Base-by-base conservation (phyloP, 2,329 filamentous ascomycete genomes). In the Calcarisporium arbuscula region DNA sequence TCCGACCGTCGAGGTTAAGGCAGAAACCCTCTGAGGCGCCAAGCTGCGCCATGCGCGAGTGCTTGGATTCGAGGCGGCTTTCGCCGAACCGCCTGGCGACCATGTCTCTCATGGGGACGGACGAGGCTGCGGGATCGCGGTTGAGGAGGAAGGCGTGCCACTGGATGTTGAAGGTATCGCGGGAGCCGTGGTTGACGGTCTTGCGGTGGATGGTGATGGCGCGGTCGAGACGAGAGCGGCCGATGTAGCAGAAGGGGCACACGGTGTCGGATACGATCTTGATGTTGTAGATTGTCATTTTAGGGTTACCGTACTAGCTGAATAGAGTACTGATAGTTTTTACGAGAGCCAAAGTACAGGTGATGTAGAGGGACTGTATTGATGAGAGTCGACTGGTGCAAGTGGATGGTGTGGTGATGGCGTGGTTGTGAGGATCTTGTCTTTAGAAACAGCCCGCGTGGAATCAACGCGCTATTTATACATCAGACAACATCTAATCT, bases 101-200 rank as follows among this genome's bases (percentile, higher is more conserved):
- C 52, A 72, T 72, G 42, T 57, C 67, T 3, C 42, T 47, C 27
- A 71, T 55, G 14, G 71, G 66, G 5, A 72, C 49, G 6, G 69
- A 64, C 25, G 49, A 45, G 1, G 42, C 32, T 11, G 28, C 21
- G n/a, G 28, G 34, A 1, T 74, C 66, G 0, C 85, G 82, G 51
- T 89, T 80, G 34, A 94, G 74, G 56, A 90, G 89, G 64, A 85
- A 94, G 2, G 87, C 82, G 41, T 74, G 70, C 84, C 85, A 94
- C 41, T 70, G 72, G 11, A 84, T 76, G 30, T 68, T 72, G 62
- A 94, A 89, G 15, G 71, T 84, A 60, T 90, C 82, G 25, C 69
- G 58, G 28, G 56, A 52, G 8, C 65, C 73, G 32, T 65, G 62
- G 0, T 82, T 77, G 46, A 85, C 67, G 25, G 68, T 65, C 48